phyloP scores from a whole-genome alignment of 2,329 filamentous ascomycete species.

The Aureobasidium sp. region DNA sequence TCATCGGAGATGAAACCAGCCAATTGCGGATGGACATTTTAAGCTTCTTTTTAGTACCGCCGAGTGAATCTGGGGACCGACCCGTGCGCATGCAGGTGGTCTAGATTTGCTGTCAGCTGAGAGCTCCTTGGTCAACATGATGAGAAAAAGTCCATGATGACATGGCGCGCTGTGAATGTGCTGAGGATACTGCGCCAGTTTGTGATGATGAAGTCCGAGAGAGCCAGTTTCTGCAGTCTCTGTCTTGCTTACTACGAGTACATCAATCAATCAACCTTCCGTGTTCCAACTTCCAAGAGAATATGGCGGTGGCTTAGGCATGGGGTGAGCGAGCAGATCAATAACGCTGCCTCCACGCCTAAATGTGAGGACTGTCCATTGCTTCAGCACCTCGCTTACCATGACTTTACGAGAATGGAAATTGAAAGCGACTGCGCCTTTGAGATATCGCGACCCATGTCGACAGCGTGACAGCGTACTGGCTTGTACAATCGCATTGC shows the following conservation, averaged over 20 bases:
- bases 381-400: neutral
- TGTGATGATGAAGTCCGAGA: neutral
- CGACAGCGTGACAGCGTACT: neutral
- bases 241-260: neutral
- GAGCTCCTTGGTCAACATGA: neutral
- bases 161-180: neutral
- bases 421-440: neutral
- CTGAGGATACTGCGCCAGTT: neutral
- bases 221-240: neutral
- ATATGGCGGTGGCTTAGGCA: constrained; percentile 8
- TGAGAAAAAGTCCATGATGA: neutral
- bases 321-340: neutral
- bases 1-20: neutral
- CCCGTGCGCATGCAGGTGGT: neutral
- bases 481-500: neutral
- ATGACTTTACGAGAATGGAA: neutral
- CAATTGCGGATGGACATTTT: neutral
- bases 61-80: neutral
- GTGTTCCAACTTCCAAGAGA: neutral
- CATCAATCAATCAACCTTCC: neutral
- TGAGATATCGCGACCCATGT: neutral
- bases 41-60: constrained; percentile 3
- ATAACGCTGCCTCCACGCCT: neutral
- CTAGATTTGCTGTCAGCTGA: neutral
- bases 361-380: neutral